A percentile compares a stretch with the other conserved stretches of the same genome.
These are phyloP conservation scores for Solanum lycopersicoides DNA, from an alignment of 257 asterid genomes.

Conservation along the genomic window DNA sequence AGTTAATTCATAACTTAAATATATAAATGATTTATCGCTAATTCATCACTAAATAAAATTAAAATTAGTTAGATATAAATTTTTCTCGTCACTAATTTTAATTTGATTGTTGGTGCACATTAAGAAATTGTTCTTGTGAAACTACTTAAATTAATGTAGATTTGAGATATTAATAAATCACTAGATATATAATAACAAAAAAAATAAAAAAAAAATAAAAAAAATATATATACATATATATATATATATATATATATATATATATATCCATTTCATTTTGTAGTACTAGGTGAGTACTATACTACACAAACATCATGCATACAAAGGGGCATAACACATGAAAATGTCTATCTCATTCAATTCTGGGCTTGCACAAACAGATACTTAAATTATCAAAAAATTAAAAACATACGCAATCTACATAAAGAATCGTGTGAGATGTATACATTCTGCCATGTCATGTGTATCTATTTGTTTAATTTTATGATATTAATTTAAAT, in stretches of 20 bases:
- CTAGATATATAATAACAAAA: neutral
- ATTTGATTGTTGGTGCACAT: neutral
- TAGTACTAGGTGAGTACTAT: neutral
- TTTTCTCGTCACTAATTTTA: neutral
- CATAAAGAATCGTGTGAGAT: no score
- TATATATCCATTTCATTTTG: neutral
- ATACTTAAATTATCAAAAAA: neutral
- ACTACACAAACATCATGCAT: neutral
- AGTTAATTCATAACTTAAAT: neutral
- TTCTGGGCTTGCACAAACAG: neutral
- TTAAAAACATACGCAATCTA: neutral
- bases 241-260: no score
- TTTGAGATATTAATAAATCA: neutral
- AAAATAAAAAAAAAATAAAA: no score
- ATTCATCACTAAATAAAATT: neutral
- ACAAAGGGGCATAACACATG: no score
- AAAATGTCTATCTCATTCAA: no score
- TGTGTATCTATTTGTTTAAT: neutral
- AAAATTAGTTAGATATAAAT: neutral
- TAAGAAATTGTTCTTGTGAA: neutral
- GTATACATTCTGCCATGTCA: no score
- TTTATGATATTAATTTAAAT: neutral
- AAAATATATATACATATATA: no score
- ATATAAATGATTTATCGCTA: neutral
- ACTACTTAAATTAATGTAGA: neutral